Conservation (phyloP, 768 basidiomycete genomes). For the Boletellus sp. region DNA sequence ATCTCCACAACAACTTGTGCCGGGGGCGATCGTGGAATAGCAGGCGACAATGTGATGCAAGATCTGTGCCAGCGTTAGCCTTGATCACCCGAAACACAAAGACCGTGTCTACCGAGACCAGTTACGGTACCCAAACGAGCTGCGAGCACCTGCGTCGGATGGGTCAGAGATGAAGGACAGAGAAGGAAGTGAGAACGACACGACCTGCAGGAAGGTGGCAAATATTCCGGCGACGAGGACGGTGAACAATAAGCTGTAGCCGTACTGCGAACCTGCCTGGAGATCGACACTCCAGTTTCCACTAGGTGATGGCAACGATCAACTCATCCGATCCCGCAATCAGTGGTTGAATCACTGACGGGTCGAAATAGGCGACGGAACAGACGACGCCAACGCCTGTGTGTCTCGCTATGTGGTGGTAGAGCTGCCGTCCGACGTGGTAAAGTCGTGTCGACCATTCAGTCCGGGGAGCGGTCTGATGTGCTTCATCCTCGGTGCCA, state of each 20-base stretch:
- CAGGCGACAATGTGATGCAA: constrained; percentile 62
- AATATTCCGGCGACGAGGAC: constrained; percentile 80
- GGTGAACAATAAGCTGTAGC: constrained; percentile 83
- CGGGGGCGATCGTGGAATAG: constrained; percentile 62
- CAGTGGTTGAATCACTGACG: constrained; percentile 45
- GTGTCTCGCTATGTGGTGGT: constrained; percentile 58
- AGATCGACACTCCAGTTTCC: constrained; percentile 92
- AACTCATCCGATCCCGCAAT: neutral
- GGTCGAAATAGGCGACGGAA: constrained; percentile 86
- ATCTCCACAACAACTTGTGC: constrained; percentile 53
- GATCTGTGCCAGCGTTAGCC: constrained; percentile 37
- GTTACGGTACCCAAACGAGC: constrained; percentile 80
- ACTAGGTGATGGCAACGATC: constrained; percentile 29
- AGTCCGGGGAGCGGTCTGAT: neutral
- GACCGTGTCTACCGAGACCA: constrained; percentile 55
- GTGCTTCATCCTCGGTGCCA: constrained; percentile 2
- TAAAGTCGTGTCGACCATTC: constrained; percentile 21
- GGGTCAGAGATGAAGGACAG: neutral
- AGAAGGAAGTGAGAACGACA: neutral
- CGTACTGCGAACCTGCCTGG: constrained; percentile 80
- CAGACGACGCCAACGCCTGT: constrained; percentile 84
- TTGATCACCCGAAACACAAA: neutral
- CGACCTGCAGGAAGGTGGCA: constrained; percentile 76
- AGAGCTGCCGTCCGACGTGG: constrained; percentile 28
- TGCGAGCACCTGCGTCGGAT: constrained; percentile 59